Base-by-base conservation (phyloP, 345 rosid species). In the Arabidopsis thaliana region DNA sequence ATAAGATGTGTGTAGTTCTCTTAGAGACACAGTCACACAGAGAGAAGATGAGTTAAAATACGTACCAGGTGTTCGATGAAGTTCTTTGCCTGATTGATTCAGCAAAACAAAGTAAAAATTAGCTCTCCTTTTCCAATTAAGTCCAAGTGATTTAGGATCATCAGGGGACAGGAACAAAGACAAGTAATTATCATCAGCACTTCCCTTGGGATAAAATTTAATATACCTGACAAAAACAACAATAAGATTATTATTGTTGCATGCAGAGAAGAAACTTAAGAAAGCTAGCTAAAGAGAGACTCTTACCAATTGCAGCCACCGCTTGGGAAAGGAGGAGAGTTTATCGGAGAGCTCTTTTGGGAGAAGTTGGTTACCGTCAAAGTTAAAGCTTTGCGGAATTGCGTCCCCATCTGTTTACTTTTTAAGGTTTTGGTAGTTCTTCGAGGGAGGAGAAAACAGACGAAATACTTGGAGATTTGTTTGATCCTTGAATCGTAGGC, bases 31-130 rank as follows among this genome's bases (percentile, higher is more conserved):
- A 52, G n/a, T 24, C 33, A 10, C 34, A 52, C 24, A 24, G 58
- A 52, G 58, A 28, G 34, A 11, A 52, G 58, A n/a, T 45, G n/a
- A 45, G 49, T 45, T n/a, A 45, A 45, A 45, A 3, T 51, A 28
- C 32, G 3, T 28, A 57, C 65, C 33, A 22, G 33, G 32, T 38
- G 65, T 38, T 60, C 33, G 38, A 13, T 40, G 28, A n/a, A 60
- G 65, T 11, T 38, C 49, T 60, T 40, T 23, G 65, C 65, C 65
- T 12, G 65, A 60, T 38, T 60, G 48, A 38, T 40, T 24, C 65
- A 60, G 11, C 10, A 60, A 22, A 60, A 40, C 65, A 25, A 60
- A 60, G 46, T 42, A 40, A 33, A 38, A 60, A 12, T 10, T 38
- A 11, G 48, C 65, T 13, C 8, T 22, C 49, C 48, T 60, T 60